These are phyloP conservation scores for Sinapis alba DNA, from an alignment of 441 rosid genomes.

Conservation along the genomic window DNA sequence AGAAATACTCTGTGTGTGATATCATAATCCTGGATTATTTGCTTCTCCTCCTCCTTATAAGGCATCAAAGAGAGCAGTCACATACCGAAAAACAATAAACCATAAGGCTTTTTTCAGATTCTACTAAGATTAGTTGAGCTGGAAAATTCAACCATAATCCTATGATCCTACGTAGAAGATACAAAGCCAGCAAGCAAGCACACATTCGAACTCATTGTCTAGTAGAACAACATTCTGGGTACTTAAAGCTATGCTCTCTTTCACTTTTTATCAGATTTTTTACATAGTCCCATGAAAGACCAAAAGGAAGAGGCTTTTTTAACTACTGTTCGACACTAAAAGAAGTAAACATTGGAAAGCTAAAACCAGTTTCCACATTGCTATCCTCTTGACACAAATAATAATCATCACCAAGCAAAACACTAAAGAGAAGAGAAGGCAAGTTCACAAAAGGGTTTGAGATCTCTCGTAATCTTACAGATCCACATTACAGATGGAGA, in stretches of 20 bases:
- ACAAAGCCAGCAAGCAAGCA: not conserved
- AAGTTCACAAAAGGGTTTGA: no score
- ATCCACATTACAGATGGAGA: constrained; percentile 11
- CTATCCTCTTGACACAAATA: not conserved
- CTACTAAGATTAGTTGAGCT: not conserved
- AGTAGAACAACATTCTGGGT: not conserved
- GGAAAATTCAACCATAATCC: not conserved
- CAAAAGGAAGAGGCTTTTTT: no score
- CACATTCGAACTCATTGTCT: not conserved
- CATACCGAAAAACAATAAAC: not conserved
- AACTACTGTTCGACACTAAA: no score
- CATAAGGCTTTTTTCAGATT: not conserved
- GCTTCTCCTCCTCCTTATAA: constrained; percentile 59
- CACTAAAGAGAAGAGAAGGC: no score
- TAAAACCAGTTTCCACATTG: not conserved
- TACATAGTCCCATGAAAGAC: no score
- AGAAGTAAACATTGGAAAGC: not conserved
- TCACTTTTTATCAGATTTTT: not conserved
- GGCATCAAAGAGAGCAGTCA: constrained; percentile 34
- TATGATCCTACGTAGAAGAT: no score
- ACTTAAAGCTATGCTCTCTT: not conserved
- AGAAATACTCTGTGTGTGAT: constrained; percentile 89
- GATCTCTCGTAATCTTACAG: no score
- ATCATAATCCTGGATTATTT: constrained; percentile 53
- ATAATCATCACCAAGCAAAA: not conserved